Conservation (phyloP, 495 filamentous ascomycete genomes). For the Xylaria flabelliformis region DNA sequence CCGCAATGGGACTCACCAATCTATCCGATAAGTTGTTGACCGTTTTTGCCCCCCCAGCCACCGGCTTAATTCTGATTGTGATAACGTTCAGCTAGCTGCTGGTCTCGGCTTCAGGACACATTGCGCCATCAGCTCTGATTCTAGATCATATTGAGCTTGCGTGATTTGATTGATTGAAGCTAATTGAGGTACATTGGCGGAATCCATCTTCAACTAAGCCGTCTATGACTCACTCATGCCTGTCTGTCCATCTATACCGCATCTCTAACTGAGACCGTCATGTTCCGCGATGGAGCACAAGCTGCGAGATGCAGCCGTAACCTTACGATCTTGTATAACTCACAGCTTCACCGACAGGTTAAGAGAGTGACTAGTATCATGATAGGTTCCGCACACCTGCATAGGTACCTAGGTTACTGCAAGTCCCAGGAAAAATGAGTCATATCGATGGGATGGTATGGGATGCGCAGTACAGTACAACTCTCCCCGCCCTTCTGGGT, state of each 20-base stretch:
- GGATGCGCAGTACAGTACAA: not conserved
- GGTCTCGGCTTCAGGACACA: conserved; percentile 10
- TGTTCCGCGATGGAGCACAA: not conserved
- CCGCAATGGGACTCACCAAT: not conserved
- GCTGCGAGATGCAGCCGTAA: not conserved
- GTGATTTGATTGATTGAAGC: not conserved
- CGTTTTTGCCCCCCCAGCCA: not conserved
- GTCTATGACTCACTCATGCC: conserved; percentile 25
- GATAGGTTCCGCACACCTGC: not conserved
- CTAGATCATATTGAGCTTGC: conserved; percentile 2
- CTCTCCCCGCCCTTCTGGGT: conserved; percentile 1
- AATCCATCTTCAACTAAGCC: not conserved
- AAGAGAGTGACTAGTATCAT: not conserved
- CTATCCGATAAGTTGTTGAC: not conserved
- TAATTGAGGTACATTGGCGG: not conserved
- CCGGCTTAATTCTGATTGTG: not conserved
- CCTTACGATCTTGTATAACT: conserved; percentile 13
- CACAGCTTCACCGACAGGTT: conserved; percentile 23
- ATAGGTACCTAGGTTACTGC: not conserved
- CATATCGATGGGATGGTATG: not conserved
- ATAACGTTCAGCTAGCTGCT: conserved; percentile 2
- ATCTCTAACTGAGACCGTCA: conserved; percentile 10
- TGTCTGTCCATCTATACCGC: not conserved
- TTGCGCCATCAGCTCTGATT: not conserved
- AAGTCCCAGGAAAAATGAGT: conserved; percentile 16